phyloP scores from a whole-genome alignment of 768 basidiomycete genomes.

The Mycena galericulata region DNA sequence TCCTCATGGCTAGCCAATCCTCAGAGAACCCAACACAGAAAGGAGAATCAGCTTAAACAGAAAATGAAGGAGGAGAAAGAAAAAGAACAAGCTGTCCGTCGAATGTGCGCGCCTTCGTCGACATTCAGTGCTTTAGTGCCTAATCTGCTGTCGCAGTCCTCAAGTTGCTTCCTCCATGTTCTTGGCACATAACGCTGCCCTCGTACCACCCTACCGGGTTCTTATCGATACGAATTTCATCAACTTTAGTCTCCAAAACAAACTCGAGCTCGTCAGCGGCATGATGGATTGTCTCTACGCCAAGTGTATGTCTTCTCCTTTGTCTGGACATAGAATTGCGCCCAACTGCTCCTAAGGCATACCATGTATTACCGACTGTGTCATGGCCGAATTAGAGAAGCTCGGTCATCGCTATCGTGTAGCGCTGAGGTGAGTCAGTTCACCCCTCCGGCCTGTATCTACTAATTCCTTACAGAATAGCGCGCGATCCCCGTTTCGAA shows the following conservation, averaged over 20 bases:
- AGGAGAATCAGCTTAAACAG: constrained; percentile 93
- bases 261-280: constrained; percentile 93
- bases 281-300: constrained; percentile 99
- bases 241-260: constrained; percentile 98
- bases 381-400: constrained; percentile 98
- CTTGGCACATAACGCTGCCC: constrained; percentile 93
- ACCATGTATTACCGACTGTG: constrained; percentile 99
- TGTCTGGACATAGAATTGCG: constrained; percentile 25
- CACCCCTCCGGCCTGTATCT: neutral
- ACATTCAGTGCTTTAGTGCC: constrained; percentile 7
- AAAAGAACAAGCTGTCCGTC: constrained; percentile 80
- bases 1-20: constrained; percentile 7
- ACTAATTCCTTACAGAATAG: constrained; percentile 70
- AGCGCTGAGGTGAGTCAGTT: constrained; percentile 81
- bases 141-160: constrained; percentile 59
- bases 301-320: constrained; percentile 72
- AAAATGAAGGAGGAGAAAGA: constrained; percentile 86
- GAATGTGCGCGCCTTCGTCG: constrained; percentile 64
- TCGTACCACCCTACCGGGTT: constrained; percentile 96
- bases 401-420: constrained; percentile 95
- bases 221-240: constrained; percentile 99
- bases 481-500: constrained; percentile 97
- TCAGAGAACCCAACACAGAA: constrained; percentile 62
- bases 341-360: constrained; percentile 78
- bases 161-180: constrained; percentile 94